Conservation (phyloP, 345 rosid species). For the Kandelia obovata region DNA sequence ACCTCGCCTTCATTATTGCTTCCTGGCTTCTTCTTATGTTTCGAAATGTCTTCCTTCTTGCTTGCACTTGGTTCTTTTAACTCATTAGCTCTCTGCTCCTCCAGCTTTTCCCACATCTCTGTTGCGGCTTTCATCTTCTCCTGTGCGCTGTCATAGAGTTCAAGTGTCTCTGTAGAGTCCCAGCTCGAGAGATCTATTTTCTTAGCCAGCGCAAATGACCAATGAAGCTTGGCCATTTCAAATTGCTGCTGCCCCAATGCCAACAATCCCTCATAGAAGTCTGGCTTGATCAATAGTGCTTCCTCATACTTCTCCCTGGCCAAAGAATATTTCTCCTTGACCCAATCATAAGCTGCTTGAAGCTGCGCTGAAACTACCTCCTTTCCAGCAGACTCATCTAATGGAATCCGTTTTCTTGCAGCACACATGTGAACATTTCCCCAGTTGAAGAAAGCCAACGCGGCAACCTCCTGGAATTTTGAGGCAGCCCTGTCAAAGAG, state of each 20-base stretch:
- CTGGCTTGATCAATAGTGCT: conserved; percentile 78
- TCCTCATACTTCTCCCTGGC: conserved; percentile 77
- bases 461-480: conserved; percentile 97
- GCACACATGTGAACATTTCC: conserved; percentile 99
- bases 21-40: conserved; percentile 74
- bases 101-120: conserved; percentile 95
- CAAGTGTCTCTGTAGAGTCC: conserved; percentile 72
- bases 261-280: conserved; percentile 90
- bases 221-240: conserved; percentile 97
- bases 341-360: conserved; percentile 89
- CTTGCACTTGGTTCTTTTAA: conserved; percentile 59
- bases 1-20: conserved; percentile 45
- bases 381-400: conserved; percentile 78
- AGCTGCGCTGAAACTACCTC: conserved; percentile 66
- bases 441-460: conserved; percentile 96
- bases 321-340: conserved; percentile 75
- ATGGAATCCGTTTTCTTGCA: conserved; percentile 90
- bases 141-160: conserved; percentile 78
- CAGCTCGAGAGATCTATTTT: conserved; percentile 71
- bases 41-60: conserved; percentile 73
- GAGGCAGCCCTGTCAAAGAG: conserved; percentile 90
- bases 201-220: conserved; percentile 81
- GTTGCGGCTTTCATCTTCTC: conserved; percentile 93
- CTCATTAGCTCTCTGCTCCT: conserved; percentile 69
- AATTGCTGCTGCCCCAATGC: conserved; percentile 95